phyloP scores from a whole-genome alignment of 768 basidiomycete genomes.

The Tylopilus subfusipes region DNA sequence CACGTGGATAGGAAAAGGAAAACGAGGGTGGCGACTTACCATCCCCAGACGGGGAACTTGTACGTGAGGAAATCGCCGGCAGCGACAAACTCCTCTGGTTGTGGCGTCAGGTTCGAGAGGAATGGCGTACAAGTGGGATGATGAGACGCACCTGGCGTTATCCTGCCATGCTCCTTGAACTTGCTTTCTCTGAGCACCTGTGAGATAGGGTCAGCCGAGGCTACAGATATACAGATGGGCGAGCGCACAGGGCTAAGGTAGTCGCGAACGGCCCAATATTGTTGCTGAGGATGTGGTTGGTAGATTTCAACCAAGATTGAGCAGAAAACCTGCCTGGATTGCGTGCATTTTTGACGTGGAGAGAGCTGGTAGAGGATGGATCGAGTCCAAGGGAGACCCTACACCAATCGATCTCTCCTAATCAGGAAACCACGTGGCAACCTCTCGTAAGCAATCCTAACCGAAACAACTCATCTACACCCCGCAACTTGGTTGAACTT shows the following conservation, averaged over 20 bases:
- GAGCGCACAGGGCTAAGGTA: slow-evolving; percentile 82
- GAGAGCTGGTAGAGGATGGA: slow-evolving; percentile 6
- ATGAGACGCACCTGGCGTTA: slow-evolving; percentile 73
- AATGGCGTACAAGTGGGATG: background rate
- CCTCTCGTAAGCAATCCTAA: background rate
- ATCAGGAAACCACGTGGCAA: slow-evolving; percentile 29
- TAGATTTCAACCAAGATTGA: background rate
- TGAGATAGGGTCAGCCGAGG: slow-evolving; percentile 26
- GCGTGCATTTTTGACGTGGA: slow-evolving; percentile 40
- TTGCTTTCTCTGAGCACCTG: slow-evolving; percentile 97
- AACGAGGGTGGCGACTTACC: slow-evolving; percentile 47
- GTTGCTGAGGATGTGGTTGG: slow-evolving; percentile 52
- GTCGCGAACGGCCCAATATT: slow-evolving; percentile 91
- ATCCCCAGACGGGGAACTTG: slow-evolving; percentile 98
- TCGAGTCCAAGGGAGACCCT: slow-evolving; percentile 24
- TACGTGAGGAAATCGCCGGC: slow-evolving; percentile 96
- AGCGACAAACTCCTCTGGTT: slow-evolving; percentile 91
- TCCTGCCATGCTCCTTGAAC: slow-evolving; percentile 97
- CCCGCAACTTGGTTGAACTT: no score
- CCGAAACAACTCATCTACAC: background rate
- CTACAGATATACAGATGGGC: slow-evolving; percentile 9
- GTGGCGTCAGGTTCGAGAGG: slow-evolving; percentile 8
- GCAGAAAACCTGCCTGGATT: slow-evolving; percentile 37
- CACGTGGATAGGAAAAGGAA: background rate
- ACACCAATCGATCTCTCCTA: slow-evolving; percentile 33